Conservation (phyloP, 345 rosid genomes). For the Heritiera littoralis region DNA sequence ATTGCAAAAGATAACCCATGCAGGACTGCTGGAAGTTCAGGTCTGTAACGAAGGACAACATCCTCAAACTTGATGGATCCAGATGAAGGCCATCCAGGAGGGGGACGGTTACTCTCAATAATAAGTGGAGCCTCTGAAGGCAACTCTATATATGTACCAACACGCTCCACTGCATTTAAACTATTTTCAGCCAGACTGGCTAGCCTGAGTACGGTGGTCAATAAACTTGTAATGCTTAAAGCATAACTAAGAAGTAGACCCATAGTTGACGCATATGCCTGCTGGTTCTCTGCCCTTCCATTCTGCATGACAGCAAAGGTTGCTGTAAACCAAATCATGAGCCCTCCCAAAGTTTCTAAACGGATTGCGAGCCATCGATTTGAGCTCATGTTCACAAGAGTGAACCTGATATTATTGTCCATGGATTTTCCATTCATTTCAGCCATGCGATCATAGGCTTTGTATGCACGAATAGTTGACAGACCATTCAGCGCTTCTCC, state of each 20-base stretch:
- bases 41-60: slow-evolving; percentile 91
- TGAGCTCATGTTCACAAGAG: slow-evolving; percentile 86
- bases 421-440: slow-evolving; percentile 84
- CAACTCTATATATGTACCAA: slow-evolving; percentile 79
- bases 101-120: slow-evolving; percentile 85
- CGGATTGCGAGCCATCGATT: slow-evolving; percentile 99
- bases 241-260: slow-evolving; percentile 99
- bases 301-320: slow-evolving; percentile 98
- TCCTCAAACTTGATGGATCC: slow-evolving; percentile 89
- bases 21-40: slow-evolving; percentile 91
- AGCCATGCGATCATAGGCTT: slow-evolving; percentile 97
- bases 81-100: slow-evolving; percentile 99
- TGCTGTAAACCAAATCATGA: slow-evolving; percentile 99
- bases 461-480: slow-evolving; percentile 89
- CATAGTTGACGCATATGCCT: slow-evolving; percentile 93
- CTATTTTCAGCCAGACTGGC: slow-evolving; percentile 99
- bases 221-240: slow-evolving; percentile 74
- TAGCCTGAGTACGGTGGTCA: slow-evolving; percentile 88
- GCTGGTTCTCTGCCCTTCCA: slow-evolving; percentile 80
- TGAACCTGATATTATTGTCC: slow-evolving; percentile 92
- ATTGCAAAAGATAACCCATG: slow-evolving; percentile 81
- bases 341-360: slow-evolving; percentile 87
- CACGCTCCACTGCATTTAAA: slow-evolving; percentile 92
- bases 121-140: slow-evolving; percentile 87
- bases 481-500: slow-evolving; percentile 98